A percentile compares a stretch with the other conserved stretches of the same genome.
phyloP scores from a whole-genome alignment of 2,329 filamentous ascomycete species.

The Uncinocarpus reesii region DNA sequence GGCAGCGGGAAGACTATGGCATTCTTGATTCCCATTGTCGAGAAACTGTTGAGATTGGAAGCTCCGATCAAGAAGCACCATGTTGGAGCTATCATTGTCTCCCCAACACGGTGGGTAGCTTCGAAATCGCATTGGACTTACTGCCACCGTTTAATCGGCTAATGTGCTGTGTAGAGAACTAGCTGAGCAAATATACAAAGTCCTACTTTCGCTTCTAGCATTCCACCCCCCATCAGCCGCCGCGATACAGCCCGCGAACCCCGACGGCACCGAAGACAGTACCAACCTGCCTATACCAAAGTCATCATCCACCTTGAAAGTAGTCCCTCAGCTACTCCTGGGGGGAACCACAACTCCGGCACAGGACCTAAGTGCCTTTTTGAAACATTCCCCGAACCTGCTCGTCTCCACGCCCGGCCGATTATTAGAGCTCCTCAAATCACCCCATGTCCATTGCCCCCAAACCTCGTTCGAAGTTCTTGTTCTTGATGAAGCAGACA shows the following conservation, averaged over 20 bases:
- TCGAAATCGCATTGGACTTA: neutral
- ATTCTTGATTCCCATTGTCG: conserved; percentile 73
- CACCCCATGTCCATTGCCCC: conserved; percentile 75
- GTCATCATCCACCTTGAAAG: conserved; percentile 42
- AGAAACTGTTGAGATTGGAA: conserved; percentile 67
- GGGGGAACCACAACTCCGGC: conserved; percentile 66
- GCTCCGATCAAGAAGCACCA: conserved; percentile 83
- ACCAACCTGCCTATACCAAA: conserved; percentile 27
- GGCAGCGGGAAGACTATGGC: conserved; percentile 84
- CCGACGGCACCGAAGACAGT: conserved; percentile 26
- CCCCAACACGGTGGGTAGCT: conserved; percentile 54
- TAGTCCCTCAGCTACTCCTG: conserved; percentile 79
- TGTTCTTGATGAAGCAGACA: conserved; percentile 88
- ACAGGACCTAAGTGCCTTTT: conserved; percentile 76
- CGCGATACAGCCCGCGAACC: conserved; percentile 35
- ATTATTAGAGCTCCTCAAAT: conserved; percentile 75
- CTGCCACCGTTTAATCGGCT: neutral
- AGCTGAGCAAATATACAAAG: conserved; percentile 77
- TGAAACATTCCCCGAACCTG: conserved; percentile 75
- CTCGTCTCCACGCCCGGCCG: conserved; percentile 85
- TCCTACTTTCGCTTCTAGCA: conserved; percentile 63
- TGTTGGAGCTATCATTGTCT: conserved; percentile 81
- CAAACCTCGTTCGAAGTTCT: conserved; percentile 85
- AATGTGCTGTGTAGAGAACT: conserved; percentile 53
- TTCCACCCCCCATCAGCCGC: conserved; percentile 71